A percentile compares a stretch with the other conserved stretches of the same genome.
Evolutionary conservation across 352 stramenopile genomes (phyloP).

Genomic region (Phytophthora foliorum): DNA sequence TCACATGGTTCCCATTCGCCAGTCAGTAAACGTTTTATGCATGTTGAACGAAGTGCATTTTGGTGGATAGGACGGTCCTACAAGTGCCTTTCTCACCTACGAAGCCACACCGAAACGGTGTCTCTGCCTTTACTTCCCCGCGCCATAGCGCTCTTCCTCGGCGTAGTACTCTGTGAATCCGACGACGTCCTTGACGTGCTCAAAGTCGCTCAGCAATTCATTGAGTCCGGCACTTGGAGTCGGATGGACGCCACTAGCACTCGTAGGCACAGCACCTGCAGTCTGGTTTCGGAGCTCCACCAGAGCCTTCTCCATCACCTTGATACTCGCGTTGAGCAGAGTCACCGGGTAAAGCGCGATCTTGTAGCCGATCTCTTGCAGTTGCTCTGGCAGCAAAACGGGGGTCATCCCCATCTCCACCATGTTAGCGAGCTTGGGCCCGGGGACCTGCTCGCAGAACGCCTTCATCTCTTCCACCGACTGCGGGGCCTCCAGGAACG

Average conservation of each 20-base stretch:
- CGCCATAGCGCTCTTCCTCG: constrained; percentile 68
- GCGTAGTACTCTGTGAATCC: constrained; percentile 93
- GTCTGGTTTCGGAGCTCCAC: constrained; percentile 77
- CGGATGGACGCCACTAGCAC: constrained; percentile 24
- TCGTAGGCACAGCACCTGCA: neutral
- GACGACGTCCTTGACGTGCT: constrained; percentile 92
- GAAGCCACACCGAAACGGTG: neutral
- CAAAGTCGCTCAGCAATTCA: constrained; percentile 89
- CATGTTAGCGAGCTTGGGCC: constrained; percentile 96
- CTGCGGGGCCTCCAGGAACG: constrained; percentile 94
- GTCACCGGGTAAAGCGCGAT: constrained; percentile 95
- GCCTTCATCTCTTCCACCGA: constrained; percentile 91
- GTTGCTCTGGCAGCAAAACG: constrained; percentile 81
- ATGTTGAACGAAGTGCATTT: constrained; percentile 1
- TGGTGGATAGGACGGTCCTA: neutral
- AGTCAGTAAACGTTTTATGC: neutral
- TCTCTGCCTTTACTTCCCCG: constrained; percentile 3
- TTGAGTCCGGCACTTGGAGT: constrained; percentile 62
- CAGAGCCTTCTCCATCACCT: constrained; percentile 91
- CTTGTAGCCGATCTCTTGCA: constrained; percentile 94
- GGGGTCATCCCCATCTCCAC: constrained; percentile 94
- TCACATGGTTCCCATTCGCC: neutral
- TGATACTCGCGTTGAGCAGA: constrained; percentile 93
- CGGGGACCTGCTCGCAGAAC: constrained; percentile 91
- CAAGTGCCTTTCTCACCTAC: neutral